These are phyloP conservation scores for Candolleomyces eurysporus DNA, from an alignment of 768 basidiomycete genomes.

Conservation along the genomic window DNA sequence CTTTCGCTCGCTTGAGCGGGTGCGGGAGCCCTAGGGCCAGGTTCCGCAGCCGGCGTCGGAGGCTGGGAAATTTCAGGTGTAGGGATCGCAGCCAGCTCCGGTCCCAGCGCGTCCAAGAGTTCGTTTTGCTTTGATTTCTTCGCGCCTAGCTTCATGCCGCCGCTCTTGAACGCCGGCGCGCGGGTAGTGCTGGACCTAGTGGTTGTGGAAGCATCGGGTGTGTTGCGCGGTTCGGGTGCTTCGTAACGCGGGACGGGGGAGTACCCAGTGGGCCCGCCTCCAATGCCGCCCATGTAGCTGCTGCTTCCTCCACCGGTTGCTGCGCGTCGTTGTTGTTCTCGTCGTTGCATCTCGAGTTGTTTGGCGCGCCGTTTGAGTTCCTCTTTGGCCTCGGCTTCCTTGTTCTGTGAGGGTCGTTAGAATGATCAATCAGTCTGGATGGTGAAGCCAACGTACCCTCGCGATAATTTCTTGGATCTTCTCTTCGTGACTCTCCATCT, in stretches of 20 bases:
- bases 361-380: constrained; percentile 97
- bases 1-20: constrained; percentile 39
- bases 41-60: constrained; percentile 39
- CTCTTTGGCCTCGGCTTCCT: constrained; percentile 98
- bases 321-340: constrained; percentile 85
- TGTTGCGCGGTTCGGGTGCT: constrained; percentile 46
- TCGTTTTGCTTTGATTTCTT: constrained; percentile 92
- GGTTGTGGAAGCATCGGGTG: constrained; percentile 35
- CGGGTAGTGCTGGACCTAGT: constrained; percentile 48
- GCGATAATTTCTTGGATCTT: constrained; percentile 99
- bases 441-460: constrained; percentile 50
- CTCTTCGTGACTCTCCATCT: constrained; percentile 92
- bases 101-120: constrained; percentile 82
- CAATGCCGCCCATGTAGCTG: constrained; percentile 67
- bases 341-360: constrained; percentile 95
- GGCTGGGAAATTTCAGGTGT: constrained; percentile 43
- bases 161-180: constrained; percentile 84
- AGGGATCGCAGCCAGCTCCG: constrained; percentile 46
- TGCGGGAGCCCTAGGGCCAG: constrained; percentile 37
- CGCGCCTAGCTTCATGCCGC: constrained; percentile 94
- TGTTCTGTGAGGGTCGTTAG: constrained; percentile 60
- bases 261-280: constrained; percentile 70
- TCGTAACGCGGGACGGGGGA: constrained; percentile 72
- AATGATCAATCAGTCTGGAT: constrained; percentile 2
- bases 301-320: constrained; percentile 47